A percentile compares a stretch with the other conserved stretches of the same genome.
These are phyloP conservation scores for Pyrenophora tritici-repentis DNA, from an alignment of 2,329 filamentous ascomycete genomes.

Conservation along the genomic window DNA sequence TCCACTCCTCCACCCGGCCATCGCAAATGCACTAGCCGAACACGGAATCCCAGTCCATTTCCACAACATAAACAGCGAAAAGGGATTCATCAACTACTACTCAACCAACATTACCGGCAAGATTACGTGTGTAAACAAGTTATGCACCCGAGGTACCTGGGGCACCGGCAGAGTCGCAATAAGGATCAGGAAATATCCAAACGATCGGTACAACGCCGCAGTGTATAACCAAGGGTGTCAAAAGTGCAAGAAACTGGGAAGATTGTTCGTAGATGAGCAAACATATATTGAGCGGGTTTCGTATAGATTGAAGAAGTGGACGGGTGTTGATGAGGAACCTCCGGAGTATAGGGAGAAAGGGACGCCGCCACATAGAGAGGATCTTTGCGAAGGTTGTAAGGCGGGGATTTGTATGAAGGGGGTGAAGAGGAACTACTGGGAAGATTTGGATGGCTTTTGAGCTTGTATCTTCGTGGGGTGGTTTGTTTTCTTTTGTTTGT, in stretches of 20 bases:
- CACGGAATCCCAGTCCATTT: not conserved
- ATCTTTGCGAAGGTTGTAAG: not conserved
- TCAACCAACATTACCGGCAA: slow-evolving; percentile 18
- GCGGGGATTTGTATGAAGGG: not conserved
- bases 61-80: slow-evolving; percentile 1
- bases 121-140: slow-evolving; percentile 20
- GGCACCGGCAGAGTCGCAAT: slow-evolving; percentile 21
- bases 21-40: no score
- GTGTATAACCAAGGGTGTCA: slow-evolving; percentile 28
- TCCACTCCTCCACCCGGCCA: no score
- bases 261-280: slow-evolving; percentile 17
- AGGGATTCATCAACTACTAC: slow-evolving; percentile 4
- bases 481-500: no score
- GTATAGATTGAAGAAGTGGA: slow-evolving; percentile 31
- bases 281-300: slow-evolving; percentile 29
- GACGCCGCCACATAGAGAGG: not conserved
- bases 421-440: no score
- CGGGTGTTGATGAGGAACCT: slow-evolving; percentile 16
- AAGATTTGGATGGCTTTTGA: no score
- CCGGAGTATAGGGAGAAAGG: not conserved
- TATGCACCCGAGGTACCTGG: slow-evolving; percentile 14
- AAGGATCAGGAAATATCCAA: slow-evolving; percentile 17
- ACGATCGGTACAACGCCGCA: slow-evolving; percentile 23
- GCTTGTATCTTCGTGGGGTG: no score
- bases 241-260: slow-evolving; percentile 19